Conservation (phyloP, 2,329 filamentous ascomycete genomes). For the Calonectria hawksworthii region DNA sequence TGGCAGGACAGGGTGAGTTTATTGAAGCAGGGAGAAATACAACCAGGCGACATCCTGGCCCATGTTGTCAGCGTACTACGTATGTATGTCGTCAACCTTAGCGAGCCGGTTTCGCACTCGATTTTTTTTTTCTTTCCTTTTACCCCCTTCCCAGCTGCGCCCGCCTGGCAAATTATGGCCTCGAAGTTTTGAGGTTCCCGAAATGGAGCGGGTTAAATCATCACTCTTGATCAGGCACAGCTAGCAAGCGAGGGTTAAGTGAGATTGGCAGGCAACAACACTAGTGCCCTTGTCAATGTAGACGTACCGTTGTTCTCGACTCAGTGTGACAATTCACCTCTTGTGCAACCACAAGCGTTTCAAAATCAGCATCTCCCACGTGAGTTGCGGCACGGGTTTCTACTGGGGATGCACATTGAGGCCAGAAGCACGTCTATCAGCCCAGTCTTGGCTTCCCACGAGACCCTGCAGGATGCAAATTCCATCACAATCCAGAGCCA, state of each 20-base stretch:
- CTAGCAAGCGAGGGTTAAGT: background rate
- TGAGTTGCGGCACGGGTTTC: constrained; percentile 11
- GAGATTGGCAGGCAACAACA: background rate
- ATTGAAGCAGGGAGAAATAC: background rate
- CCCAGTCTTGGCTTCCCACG: constrained; percentile 24
- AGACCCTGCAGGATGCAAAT: constrained; percentile 31
- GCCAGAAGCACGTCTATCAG: constrained; percentile 19
- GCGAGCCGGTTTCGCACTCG: constrained; percentile 4
- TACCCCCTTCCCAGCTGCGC: background rate
- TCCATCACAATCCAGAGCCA: constrained; percentile 22
- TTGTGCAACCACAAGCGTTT: constrained; percentile 1
- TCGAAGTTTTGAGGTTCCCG: background rate
- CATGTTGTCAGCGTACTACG: constrained; percentile 13
- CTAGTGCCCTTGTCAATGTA: background rate
- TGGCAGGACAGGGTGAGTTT: constrained; percentile 18
- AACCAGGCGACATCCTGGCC: constrained; percentile 17
- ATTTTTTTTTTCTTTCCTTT: background rate
- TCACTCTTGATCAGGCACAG: background rate
- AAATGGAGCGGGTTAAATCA: background rate
- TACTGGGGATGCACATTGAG: constrained; percentile 10
- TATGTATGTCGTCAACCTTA: constrained; percentile 22
- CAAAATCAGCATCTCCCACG: constrained; percentile 6
- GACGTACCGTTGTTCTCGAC: constrained; percentile 5
- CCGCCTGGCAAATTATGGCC: background rate
- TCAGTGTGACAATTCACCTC: constrained; percentile 5